These are phyloP conservation scores for Pontederia crassipes DNA, from an alignment of 176 grass and related monocot species.

Conservation along the genomic window DNA sequence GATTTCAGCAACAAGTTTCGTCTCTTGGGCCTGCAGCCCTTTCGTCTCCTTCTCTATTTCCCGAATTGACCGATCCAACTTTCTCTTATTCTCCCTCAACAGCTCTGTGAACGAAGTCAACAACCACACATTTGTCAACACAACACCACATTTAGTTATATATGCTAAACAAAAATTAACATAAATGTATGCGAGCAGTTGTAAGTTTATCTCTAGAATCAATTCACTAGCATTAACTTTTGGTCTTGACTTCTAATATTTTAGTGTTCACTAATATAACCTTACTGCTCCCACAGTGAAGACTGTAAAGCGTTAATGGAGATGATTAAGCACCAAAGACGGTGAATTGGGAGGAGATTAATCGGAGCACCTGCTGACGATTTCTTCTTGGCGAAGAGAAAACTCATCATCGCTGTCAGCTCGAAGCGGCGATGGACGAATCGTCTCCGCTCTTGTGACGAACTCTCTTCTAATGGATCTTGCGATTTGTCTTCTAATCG, in stretches of 20 bases:
- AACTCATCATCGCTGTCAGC: conserved; percentile 38
- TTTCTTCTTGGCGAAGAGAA: conserved; percentile 82
- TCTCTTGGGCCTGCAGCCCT: conserved; percentile 60
- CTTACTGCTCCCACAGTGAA: no score
- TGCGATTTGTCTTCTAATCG: background rate
- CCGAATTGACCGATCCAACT: conserved; percentile 58
- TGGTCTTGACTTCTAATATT: no score
- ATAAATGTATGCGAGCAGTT: no score
- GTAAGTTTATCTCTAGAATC: no score
- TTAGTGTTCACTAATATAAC: no score
- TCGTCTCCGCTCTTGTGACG: background rate
- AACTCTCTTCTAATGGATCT: no score
- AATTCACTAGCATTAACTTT: no score
- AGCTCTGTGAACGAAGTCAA: conserved; percentile 35
- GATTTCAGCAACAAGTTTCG: conserved; percentile 61
- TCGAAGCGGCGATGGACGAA: background rate
- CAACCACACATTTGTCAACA: background rate
- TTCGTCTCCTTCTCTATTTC: conserved; percentile 78
- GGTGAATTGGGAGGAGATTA: background rate
- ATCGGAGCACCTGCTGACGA: conserved; percentile 44
- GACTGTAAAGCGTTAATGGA: background rate
- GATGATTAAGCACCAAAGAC: background rate
- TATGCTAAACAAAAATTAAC: no score
- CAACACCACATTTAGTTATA: background rate
- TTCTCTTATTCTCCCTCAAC: conserved; percentile 80